These are phyloP conservation scores for Haberlea rhodopensis DNA, from an alignment of 257 asterid species.

Conservation along the genomic window DNA sequence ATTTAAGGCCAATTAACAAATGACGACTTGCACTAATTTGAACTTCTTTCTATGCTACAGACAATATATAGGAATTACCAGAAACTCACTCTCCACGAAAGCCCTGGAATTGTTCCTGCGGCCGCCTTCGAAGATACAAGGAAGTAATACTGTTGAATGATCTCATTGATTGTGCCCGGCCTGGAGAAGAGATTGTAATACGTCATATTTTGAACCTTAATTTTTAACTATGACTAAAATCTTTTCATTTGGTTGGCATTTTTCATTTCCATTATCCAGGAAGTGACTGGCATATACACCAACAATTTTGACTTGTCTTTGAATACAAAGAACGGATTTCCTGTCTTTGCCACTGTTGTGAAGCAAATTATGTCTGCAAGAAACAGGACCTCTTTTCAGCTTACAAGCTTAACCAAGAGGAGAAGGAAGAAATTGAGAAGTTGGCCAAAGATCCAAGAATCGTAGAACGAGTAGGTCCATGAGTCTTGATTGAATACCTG, in stretches of 20 bases:
- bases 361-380: conserved; percentile 89
- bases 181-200: too few relatives aligned
- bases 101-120: too few relatives aligned
- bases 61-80: too few relatives aligned
- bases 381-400: conserved; percentile 97
- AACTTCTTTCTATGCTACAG: conserved; percentile 39
- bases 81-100: too few relatives aligned
- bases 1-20: conserved; percentile 9
- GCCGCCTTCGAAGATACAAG: conserved; percentile 97
- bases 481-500: too few relatives aligned
- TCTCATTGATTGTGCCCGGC: conserved; percentile 96
- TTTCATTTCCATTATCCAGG: conserved; percentile 48
- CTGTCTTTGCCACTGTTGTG: conserved; percentile 93
- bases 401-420: conserved; percentile 94
- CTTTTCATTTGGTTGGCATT: conserved; percentile 15
- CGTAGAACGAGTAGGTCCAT: too few relatives aligned
- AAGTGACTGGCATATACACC: too few relatives aligned
- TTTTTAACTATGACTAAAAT: conserved; percentile 2
- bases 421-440: conserved; percentile 92
- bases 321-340: too few relatives aligned
- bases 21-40: conserved; percentile 19
- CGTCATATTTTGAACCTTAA: conserved; percentile 13
- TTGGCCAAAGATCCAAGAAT: too few relatives aligned
- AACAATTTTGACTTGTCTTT: too few relatives aligned
- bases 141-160: conserved; percentile 97